Percentiles rank a stretch among this genome's conserved stretches.
These are phyloP conservation scores for Davidsoniella virescens DNA, from an alignment of 2,329 filamentous ascomycete genomes.

Conservation along the genomic window DNA sequence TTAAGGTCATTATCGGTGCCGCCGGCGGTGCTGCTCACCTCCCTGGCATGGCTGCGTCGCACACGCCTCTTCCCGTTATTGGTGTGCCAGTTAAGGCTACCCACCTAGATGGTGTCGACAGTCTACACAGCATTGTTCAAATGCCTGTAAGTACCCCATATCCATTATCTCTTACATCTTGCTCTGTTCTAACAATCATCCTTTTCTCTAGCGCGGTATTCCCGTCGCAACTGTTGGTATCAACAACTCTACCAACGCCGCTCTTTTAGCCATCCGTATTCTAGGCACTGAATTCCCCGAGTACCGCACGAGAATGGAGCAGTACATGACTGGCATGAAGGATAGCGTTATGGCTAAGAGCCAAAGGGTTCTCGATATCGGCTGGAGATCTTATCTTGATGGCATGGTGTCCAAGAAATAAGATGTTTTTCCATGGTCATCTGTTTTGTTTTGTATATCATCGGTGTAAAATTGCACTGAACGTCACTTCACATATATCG, in stretches of 20 bases:
- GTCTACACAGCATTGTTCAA: constrained; percentile 1
- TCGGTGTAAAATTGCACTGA: background rate
- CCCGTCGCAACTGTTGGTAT: constrained; percentile 64
- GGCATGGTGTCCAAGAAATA: constrained; percentile 19
- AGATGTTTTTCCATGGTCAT: background rate
- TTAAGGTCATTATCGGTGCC: constrained; percentile 60
- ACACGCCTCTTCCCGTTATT: constrained; percentile 58
- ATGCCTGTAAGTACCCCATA: constrained; percentile 24
- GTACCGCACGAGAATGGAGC: constrained; percentile 40
- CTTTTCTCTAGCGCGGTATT: constrained; percentile 31
- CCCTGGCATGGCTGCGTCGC: constrained; percentile 58
- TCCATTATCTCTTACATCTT: constrained; percentile 24
- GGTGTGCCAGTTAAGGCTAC: constrained; percentile 64
- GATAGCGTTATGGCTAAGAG: constrained; percentile 50
- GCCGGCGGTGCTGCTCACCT: constrained; percentile 59
- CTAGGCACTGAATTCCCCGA: constrained; percentile 40
- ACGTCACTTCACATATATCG: background rate
- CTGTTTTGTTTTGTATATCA: constrained; percentile 5
- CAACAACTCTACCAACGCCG: constrained; percentile 67
- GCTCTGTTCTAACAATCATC: constrained; percentile 19
- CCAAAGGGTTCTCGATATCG: constrained; percentile 35
- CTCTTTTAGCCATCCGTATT: constrained; percentile 52
- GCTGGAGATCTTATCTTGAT: constrained; percentile 37
- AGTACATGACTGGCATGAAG: constrained; percentile 47
- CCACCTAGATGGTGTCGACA: constrained; percentile 19